A percentile compares a stretch with the other conserved stretches of the same genome.
phyloP scores from a whole-genome alignment of 2,329 filamentous ascomycete genomes.

The Trichoderma afroharzianum region DNA sequence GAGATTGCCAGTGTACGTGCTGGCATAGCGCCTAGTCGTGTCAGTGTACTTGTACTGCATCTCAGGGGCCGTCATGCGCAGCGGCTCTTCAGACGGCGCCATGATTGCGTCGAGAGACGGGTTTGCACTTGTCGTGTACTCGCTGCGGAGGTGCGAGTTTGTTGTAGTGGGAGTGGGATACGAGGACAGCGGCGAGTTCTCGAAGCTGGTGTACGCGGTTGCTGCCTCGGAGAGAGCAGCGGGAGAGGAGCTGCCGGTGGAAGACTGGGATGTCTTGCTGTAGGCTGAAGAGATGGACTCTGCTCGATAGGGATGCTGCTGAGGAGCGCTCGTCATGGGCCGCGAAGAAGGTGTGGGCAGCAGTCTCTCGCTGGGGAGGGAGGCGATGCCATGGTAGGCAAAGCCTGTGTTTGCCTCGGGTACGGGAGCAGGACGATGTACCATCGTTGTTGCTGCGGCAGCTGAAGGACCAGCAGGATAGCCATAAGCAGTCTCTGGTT shows the following conservation, averaged over 20 bases:
- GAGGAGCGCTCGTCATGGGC: slow-evolving; percentile 21
- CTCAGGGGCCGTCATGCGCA: slow-evolving; percentile 22
- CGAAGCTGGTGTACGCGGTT: slow-evolving; percentile 14
- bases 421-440: slow-evolving; percentile 19
- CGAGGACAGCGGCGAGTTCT: slow-evolving; percentile 15
- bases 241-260: slow-evolving; percentile 12
- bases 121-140: slow-evolving; percentile 19
- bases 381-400: slow-evolving; percentile 23
- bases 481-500: slow-evolving; percentile 27
- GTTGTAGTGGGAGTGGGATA: slow-evolving; percentile 3
- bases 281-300: slow-evolving; percentile 27
- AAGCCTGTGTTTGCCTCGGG: slow-evolving; percentile 19
- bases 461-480: slow-evolving; percentile 22
- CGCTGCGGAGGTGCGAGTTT: slow-evolving; percentile 2
- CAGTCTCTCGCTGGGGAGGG: slow-evolving; percentile 22
- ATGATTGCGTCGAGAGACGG: slow-evolving; percentile 9
- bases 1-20: neutral
- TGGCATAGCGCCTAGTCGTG: slow-evolving; percentile 22
- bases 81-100: slow-evolving; percentile 22
- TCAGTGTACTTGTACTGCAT: slow-evolving; percentile 33
- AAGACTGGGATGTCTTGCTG: slow-evolving; percentile 18
- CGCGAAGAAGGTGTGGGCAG: slow-evolving; percentile 22
- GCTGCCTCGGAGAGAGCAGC: slow-evolving; percentile 11
- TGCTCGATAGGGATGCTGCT: slow-evolving; percentile 25
- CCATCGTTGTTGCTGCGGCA: slow-evolving; percentile 9